Conservation (phyloP, 192 early-diverging fungal genomes). For the Gryganskiella cystojenkinii region DNA sequence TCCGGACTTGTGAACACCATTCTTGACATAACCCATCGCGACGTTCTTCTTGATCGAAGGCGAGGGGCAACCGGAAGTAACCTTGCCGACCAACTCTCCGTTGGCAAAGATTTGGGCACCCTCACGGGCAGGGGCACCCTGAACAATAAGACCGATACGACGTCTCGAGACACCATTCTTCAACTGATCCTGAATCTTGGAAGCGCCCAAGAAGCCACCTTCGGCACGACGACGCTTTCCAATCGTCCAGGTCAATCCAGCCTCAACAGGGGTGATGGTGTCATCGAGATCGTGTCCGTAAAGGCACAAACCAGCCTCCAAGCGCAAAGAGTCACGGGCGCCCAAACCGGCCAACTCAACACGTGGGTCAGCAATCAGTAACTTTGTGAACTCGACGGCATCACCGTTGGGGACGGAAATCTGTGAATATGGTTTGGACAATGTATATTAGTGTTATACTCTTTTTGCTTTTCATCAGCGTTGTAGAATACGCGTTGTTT, state of each 20-base stretch:
- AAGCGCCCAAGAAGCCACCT: slow-evolving; percentile 93
- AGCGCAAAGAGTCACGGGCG: slow-evolving; percentile 92
- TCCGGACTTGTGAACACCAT: slow-evolving; percentile 90
- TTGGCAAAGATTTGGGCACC: slow-evolving; percentile 77
- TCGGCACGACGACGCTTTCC: slow-evolving; percentile 87
- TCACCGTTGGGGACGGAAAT: slow-evolving; percentile 87
- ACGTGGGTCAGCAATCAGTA: slow-evolving; percentile 72
- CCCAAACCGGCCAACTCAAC: slow-evolving; percentile 96
- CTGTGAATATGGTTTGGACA: slow-evolving; percentile 44
- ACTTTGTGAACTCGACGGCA: slow-evolving; percentile 72
- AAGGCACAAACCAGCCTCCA: slow-evolving; percentile 97
- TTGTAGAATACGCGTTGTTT: background rate
- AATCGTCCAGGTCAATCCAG: slow-evolving; percentile 94
- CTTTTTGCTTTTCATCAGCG: background rate
- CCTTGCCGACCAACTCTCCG: slow-evolving; percentile 77
- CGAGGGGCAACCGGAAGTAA: slow-evolving; percentile 94
- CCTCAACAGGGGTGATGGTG: slow-evolving; percentile 92
- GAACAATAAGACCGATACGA: slow-evolving; percentile 89
- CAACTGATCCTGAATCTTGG: slow-evolving; percentile 88
- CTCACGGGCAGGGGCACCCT: slow-evolving; percentile 93
- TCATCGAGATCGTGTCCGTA: slow-evolving; percentile 98
- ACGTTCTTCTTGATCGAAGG: slow-evolving; percentile 95
- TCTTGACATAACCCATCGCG: slow-evolving; percentile 96
- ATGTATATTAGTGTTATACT: background rate
- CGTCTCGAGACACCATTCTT: slow-evolving; percentile 80